A percentile compares a stretch with the other conserved stretches of the same genome.
phyloP scores from a whole-genome alignment of 768 basidiomycete species.

The Boletellus ananiceps region DNA sequence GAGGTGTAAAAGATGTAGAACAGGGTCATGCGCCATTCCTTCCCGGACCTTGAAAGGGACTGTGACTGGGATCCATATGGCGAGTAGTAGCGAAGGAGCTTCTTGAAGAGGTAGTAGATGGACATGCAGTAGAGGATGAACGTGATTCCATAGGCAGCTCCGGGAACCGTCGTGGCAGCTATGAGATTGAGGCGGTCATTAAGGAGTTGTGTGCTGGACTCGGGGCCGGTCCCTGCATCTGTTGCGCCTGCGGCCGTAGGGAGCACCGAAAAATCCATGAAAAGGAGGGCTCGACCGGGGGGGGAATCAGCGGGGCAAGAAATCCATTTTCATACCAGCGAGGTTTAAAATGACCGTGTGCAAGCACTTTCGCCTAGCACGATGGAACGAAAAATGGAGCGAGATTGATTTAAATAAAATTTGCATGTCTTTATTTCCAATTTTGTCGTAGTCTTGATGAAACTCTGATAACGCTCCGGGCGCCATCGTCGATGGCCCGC shows the following conservation, averaged over 20 bases:
- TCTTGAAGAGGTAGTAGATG: slow-evolving; percentile 18
- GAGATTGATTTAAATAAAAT: slow-evolving; percentile 1
- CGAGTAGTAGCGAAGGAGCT: slow-evolving; percentile 6
- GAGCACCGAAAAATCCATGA: slow-evolving; percentile 4
- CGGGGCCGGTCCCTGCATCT: neutral
- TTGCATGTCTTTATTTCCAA: neutral
- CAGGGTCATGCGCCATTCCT: slow-evolving; percentile 17
- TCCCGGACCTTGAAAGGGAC: neutral
- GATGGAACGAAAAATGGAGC: neutral
- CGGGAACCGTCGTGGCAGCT: slow-evolving; percentile 22
- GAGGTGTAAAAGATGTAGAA: slow-evolving; percentile 27
- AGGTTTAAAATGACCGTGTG: slow-evolving; percentile 25
- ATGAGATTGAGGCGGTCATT: slow-evolving; percentile 25
- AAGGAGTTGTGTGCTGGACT: slow-evolving; percentile 1
- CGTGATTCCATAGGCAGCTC: slow-evolving; percentile 21
- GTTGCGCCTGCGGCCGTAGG: slow-evolving; percentile 8
- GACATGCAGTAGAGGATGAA: slow-evolving; percentile 18
- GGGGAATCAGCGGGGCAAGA: slow-evolving; percentile 8
- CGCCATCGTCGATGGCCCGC: neutral
- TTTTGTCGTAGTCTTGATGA: slow-evolving; percentile 1
- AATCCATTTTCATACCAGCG: slow-evolving; percentile 12
- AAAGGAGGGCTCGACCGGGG: neutral
- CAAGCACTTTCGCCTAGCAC: neutral
- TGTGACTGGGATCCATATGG: slow-evolving; percentile 7
- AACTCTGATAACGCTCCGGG: slow-evolving; percentile 22